These are phyloP conservation scores for Casuarina glauca DNA, from an alignment of 306 rosid genomes.

Conservation along the genomic window DNA sequence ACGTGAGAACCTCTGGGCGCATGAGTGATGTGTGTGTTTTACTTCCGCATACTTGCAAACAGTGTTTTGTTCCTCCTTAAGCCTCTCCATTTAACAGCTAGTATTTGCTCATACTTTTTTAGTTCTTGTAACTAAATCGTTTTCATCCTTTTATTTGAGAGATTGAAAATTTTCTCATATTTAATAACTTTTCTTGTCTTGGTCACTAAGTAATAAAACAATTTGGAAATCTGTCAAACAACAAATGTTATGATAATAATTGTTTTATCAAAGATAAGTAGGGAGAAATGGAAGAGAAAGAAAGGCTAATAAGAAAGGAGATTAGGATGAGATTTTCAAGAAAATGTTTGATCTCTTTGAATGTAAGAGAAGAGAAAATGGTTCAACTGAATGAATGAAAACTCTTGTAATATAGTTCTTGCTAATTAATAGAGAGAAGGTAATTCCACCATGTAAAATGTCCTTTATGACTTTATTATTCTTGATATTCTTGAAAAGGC, in stretches of 20 bases:
- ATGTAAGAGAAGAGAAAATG: not conserved
- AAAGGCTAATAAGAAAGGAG: not conserved
- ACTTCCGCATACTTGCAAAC: not conserved
- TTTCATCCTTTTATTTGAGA: not conserved
- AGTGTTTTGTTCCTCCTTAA: not conserved
- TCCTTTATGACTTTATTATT: not conserved
- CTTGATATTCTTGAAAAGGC: not conserved
- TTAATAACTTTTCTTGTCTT: too few species aligned
- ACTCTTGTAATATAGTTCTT: not conserved
- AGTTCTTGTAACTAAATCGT: not conserved
- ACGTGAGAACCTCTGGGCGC: not conserved
- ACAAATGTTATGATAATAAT: too few species aligned
- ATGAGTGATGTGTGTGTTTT: not conserved
- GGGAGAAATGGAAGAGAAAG: not conserved
- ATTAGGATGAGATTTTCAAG: not conserved
- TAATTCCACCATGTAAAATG: not conserved
- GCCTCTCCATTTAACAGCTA: not conserved
- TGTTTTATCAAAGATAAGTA: too few species aligned
- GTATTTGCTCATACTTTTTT: not conserved
- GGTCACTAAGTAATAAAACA: not conserved
- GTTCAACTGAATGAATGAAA: not conserved
- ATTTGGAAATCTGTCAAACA: not conserved
- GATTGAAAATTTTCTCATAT: not conserved
- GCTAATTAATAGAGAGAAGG: not conserved
- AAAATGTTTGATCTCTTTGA: too few species aligned